These are phyloP conservation scores for Phytophthora gonapodyides DNA, from an alignment of 352 stramenopile genomes.

Conservation along the genomic window DNA sequence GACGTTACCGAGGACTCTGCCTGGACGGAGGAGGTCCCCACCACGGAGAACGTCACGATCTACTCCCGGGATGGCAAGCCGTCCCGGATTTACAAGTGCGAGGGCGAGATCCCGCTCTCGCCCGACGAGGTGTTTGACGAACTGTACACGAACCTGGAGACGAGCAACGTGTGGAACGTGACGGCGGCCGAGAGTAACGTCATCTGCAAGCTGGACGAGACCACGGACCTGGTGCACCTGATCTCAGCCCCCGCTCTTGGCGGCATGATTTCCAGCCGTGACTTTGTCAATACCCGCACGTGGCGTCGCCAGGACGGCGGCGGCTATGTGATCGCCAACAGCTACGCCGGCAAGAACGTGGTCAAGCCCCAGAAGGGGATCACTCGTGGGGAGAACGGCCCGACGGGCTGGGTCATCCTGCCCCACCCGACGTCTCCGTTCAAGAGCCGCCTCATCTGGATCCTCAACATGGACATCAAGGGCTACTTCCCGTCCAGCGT, in stretches of 20 bases:
- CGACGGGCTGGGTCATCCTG: conserved; percentile 76
- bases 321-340: conserved; percentile 71
- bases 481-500: conserved; percentile 79
- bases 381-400: conserved; percentile 77
- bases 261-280: conserved; percentile 79
- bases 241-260: conserved; percentile 67
- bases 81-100: conserved; percentile 76
- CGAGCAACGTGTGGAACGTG: conserved; percentile 75
- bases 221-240: conserved; percentile 73
- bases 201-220: conserved; percentile 66
- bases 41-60: conserved; percentile 64
- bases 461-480: conserved; percentile 88
- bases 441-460: conserved; percentile 81
- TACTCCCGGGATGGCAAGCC: conserved; percentile 79
- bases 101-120: conserved; percentile 65
- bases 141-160: conserved; percentile 77
- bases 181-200: conserved; percentile 81
- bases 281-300: conserved; percentile 81
- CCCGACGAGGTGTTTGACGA: conserved; percentile 83
- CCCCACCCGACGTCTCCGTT: conserved; percentile 75
- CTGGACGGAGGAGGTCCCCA: conserved; percentile 66
- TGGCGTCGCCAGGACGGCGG: conserved; percentile 73
- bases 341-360: conserved; percentile 70
- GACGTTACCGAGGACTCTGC: conserved; percentile 50
- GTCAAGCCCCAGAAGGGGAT: conserved; percentile 72